A percentile compares a stretch with the other conserved stretches of the same genome.
These are phyloP conservation scores for Ormosia emarginata DNA, from an alignment of 306 rosid genomes.

Conservation along the genomic window DNA sequence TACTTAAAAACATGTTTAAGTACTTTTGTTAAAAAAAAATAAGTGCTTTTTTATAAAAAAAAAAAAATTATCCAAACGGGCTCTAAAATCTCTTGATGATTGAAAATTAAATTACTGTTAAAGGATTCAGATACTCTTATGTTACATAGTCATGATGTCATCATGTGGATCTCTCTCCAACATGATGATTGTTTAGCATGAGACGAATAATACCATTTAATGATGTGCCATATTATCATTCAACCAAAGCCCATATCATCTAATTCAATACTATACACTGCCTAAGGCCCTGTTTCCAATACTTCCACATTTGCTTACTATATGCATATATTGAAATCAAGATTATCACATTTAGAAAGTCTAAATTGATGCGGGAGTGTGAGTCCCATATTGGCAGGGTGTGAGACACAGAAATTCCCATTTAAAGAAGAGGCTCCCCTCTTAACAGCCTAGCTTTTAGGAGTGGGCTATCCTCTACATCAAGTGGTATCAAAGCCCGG, in stretches of 20 bases:
- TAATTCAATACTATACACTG: not conserved
- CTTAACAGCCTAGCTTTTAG: not conserved
- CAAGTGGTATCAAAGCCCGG: not conserved
- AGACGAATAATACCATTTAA: not conserved
- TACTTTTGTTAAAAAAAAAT: too few relatives aligned
- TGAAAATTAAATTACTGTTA: too few relatives aligned
- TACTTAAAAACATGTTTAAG: too few relatives aligned
- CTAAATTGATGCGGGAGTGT: not conserved
- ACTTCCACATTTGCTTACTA: not conserved
- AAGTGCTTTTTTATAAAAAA: too few relatives aligned
- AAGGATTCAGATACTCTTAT: too few relatives aligned
- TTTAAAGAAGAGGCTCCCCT: not conserved
- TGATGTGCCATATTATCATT: not conserved
- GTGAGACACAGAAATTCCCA: not conserved
- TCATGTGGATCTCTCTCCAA: not conserved
- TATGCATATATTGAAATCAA: not conserved
- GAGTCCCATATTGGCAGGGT: too few relatives aligned
- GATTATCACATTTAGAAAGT: not conserved
- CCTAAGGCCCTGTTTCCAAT: not conserved
- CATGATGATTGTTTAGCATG: not conserved
- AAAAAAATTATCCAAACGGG: too few relatives aligned
- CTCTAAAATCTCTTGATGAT: too few relatives aligned
- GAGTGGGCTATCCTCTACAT: not conserved
- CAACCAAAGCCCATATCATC: not conserved
- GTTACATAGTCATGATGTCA: not conserved